Evolutionary conservation across 176 grass and related monocot species (phyloP).

Genomic region (Cymbopogon citratus): DNA sequence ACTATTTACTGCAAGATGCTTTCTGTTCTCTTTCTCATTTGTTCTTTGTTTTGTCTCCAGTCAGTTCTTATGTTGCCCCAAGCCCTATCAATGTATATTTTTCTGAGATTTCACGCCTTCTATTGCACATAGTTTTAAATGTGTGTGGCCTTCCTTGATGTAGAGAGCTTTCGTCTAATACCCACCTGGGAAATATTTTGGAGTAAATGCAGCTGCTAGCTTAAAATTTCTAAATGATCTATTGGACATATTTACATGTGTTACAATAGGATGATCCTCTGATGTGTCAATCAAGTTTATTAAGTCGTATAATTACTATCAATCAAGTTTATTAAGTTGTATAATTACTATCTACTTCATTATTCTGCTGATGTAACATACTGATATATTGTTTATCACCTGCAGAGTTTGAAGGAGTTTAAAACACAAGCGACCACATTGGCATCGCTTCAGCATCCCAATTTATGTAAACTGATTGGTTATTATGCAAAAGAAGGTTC

Average conservation of each 20-base stretch:
- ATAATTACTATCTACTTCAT: background rate
- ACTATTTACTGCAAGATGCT: constrained; percentile 21
- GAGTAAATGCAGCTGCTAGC: background rate
- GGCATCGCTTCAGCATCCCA: constrained; percentile 65
- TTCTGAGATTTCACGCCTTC: background rate
- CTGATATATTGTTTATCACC: constrained; percentile 12
- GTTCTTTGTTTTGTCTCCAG: background rate
- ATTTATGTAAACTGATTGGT: constrained; percentile 88
- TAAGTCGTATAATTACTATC: too few relatives aligned
- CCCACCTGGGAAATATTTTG: background rate
- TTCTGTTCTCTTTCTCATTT: background rate
- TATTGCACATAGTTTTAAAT: background rate
- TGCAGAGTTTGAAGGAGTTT: constrained; percentile 89
- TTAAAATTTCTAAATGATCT: background rate
- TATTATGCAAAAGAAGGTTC: constrained; percentile 70
- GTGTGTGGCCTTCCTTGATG: background rate
- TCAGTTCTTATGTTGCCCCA: background rate
- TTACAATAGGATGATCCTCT: background rate
- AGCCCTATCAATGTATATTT: background rate
- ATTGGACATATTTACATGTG: background rate
- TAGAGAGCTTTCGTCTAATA: background rate
- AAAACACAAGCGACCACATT: constrained; percentile 66
- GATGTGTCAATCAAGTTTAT: too few relatives aligned
- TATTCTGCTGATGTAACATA: background rate
- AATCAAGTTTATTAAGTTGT: constrained; percentile 10